Percentiles rank a stretch among this genome's conserved stretches.
These are phyloP conservation scores for Fusarium globosum DNA, from an alignment of 2,329 filamentous ascomycete genomes.

Conservation along the genomic window DNA sequence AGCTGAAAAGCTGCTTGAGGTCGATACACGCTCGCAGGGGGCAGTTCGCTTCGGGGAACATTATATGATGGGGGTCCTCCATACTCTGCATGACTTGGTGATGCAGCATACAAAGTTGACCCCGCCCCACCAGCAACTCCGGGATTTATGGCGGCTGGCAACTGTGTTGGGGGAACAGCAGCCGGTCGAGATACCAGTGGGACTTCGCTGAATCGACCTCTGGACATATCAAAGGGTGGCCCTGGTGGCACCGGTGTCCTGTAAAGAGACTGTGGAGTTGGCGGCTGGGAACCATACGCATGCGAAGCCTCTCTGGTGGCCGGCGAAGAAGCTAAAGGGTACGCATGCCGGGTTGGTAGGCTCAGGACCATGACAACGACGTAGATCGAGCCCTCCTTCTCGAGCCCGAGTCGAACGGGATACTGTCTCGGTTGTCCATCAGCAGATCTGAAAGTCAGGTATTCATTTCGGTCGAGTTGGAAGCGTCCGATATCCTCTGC, in stretches of 20 bases:
- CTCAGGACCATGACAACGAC: slow-evolving; percentile 66
- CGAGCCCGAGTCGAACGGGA: slow-evolving; percentile 65
- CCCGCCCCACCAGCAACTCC: slow-evolving; percentile 10
- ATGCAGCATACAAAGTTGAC: slow-evolving; percentile 55
- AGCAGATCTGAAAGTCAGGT: slow-evolving; percentile 63
- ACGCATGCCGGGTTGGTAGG: slow-evolving; percentile 52
- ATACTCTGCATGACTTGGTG: slow-evolving; percentile 59
- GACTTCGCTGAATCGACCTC: slow-evolving; percentile 54
- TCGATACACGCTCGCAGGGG: slow-evolving; percentile 48
- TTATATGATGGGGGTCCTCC: slow-evolving; percentile 61
- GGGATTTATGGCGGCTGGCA: slow-evolving; percentile 48
- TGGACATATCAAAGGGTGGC: slow-evolving; percentile 59
- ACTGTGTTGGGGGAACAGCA: slow-evolving; percentile 45
- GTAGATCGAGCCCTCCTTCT: slow-evolving; percentile 70
- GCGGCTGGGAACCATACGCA: slow-evolving; percentile 53
- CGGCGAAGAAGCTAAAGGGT: slow-evolving; percentile 57
- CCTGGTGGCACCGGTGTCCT: slow-evolving; percentile 59
- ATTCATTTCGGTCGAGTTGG: slow-evolving; percentile 64
- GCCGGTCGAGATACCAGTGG: slow-evolving; percentile 38
- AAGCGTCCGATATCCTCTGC: slow-evolving; percentile 64
- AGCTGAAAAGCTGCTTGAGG: slow-evolving; percentile 56
- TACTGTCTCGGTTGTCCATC: slow-evolving; percentile 64
- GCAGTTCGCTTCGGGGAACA: slow-evolving; percentile 64
- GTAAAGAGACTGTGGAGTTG: slow-evolving; percentile 49
- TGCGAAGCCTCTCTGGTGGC: slow-evolving; percentile 57